Percentiles rank a stretch among this genome's conserved stretches.
These are phyloP conservation scores for Ploettnerulaceae sp. DNA, from an alignment of 2,329 filamentous ascomycete species.

Conservation along the genomic window DNA sequence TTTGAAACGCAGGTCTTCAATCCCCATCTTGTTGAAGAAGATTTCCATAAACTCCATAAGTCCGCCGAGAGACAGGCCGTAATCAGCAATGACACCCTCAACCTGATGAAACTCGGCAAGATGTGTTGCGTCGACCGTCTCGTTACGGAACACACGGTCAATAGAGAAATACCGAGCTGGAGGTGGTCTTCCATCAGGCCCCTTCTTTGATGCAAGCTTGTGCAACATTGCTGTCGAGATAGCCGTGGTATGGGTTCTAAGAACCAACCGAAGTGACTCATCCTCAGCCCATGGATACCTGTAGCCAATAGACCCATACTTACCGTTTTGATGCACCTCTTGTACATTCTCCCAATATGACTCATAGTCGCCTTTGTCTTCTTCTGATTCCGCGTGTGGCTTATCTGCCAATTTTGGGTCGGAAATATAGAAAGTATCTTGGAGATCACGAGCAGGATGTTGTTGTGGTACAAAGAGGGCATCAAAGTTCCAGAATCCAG, in stretches of 20 bases:
- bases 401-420: conserved; percentile 74
- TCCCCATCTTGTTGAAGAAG: conserved; percentile 96
- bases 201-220: conserved; percentile 77
- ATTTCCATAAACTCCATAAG: conserved; percentile 91
- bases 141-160: conserved; percentile 96
- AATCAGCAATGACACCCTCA: conserved; percentile 97
- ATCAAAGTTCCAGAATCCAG: conserved; percentile 99
- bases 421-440: conserved; percentile 98
- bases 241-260: conserved; percentile 94
- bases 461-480: conserved; percentile 95
- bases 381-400: conserved; percentile 52
- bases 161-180: conserved; percentile 96
- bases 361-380: conserved; percentile 64
- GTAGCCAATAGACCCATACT: conserved; percentile 94
- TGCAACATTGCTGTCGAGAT: conserved; percentile 88
- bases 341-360: conserved; percentile 85
- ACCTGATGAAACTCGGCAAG: conserved; percentile 98
- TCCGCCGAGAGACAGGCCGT: conserved; percentile 84
- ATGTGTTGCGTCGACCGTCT: conserved; percentile 95
- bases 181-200: conserved; percentile 60
- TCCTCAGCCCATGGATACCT: conserved; percentile 89
- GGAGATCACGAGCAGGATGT: conserved; percentile 92
- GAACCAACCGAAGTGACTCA: conserved; percentile 79
- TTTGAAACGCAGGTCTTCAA: conserved; percentile 85
- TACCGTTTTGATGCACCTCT: conserved; percentile 83